phyloP scores from a whole-genome alignment of 495 filamentous ascomycete genomes.

The Hypoxylon rickii region DNA sequence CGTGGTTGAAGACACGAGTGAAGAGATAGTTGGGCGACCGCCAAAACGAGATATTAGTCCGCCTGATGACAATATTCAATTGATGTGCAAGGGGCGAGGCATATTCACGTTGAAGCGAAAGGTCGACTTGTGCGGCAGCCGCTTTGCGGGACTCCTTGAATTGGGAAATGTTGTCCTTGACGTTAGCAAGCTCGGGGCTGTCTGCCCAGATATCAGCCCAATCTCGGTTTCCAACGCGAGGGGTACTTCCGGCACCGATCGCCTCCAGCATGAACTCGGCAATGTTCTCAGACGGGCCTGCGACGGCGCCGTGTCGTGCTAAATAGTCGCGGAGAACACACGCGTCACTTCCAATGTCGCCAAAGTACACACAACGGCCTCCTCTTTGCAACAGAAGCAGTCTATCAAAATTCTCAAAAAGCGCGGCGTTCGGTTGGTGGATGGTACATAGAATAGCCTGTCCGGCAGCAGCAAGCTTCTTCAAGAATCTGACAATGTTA shows the following conservation, averaged over 20 bases:
- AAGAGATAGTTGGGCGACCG: conserved; percentile 71
- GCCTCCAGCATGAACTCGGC: conserved; percentile 90
- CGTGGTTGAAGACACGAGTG: conserved; percentile 76
- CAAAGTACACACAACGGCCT: conserved; percentile 76
- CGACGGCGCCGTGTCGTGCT: conserved; percentile 59
- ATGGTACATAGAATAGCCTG: conserved; percentile 93
- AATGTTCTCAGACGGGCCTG: conserved; percentile 65
- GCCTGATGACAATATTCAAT: conserved; percentile 65
- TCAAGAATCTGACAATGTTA: conserved; percentile 86
- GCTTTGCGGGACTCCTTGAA: conserved; percentile 65
- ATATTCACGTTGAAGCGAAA: conserved; percentile 65
- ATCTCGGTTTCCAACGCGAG: conserved; percentile 72
- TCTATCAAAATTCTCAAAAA: conserved; percentile 81
- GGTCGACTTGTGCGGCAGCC: conserved; percentile 48
- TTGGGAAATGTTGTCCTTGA: conserved; percentile 67
- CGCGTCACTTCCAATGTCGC: conserved; percentile 58
- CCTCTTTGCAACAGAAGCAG: conserved; percentile 70
- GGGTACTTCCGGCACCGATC: conserved; percentile 76
- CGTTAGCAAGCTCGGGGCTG: conserved; percentile 67
- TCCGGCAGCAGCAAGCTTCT: conserved; percentile 79
- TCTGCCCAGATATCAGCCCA: conserved; percentile 82
- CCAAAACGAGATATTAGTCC: conserved; percentile 72
- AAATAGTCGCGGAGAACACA: conserved; percentile 52
- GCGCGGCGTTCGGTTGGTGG: conserved; percentile 83
- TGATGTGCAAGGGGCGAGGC: conserved; percentile 76